Percentiles rank a stretch among this genome's conserved stretches.
phyloP scores from a whole-genome alignment of 352 stramenopile species.

The Phytopythium litorale region DNA sequence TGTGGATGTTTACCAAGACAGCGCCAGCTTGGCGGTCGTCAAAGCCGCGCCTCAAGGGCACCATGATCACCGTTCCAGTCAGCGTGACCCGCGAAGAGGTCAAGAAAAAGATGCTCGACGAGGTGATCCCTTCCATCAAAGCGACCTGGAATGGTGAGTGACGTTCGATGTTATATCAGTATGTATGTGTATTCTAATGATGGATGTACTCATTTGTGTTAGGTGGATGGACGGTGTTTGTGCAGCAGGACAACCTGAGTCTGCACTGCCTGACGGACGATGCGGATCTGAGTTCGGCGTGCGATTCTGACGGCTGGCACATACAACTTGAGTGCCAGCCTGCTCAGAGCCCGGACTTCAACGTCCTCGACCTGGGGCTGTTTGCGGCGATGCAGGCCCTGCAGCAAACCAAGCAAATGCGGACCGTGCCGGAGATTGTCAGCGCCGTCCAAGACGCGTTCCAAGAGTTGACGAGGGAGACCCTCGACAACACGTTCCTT shows the following conservation, averaged over 20 bases:
- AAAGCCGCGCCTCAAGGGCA: neutral
- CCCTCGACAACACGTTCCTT: neutral
- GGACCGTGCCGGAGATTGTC: neutral
- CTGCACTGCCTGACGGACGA: neutral
- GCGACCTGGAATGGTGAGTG: too few species aligned
- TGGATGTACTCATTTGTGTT: too few species aligned
- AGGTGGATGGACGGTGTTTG: neutral
- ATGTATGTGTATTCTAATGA: too few species aligned
- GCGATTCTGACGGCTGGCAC: neutral
- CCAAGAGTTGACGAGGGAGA: neutral
- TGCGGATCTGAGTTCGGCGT: neutral
- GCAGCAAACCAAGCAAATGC: neutral
- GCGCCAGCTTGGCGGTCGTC: too few species aligned
- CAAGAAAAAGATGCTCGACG: too few species aligned
- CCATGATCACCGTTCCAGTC: neutral
- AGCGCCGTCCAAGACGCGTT: neutral
- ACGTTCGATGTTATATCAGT: too few species aligned
- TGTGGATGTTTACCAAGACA: neutral
- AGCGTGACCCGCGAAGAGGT: neutral
- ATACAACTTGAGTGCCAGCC: neutral
- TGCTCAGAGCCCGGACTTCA: neutral
- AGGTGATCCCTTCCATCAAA: too few species aligned
- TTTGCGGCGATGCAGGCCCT: neutral
- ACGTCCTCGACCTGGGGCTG: neutral
- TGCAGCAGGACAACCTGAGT: neutral